These are phyloP conservation scores for Leccinum insolens DNA, from an alignment of 1,284 basidiomycete species.

Conservation along the genomic window DNA sequence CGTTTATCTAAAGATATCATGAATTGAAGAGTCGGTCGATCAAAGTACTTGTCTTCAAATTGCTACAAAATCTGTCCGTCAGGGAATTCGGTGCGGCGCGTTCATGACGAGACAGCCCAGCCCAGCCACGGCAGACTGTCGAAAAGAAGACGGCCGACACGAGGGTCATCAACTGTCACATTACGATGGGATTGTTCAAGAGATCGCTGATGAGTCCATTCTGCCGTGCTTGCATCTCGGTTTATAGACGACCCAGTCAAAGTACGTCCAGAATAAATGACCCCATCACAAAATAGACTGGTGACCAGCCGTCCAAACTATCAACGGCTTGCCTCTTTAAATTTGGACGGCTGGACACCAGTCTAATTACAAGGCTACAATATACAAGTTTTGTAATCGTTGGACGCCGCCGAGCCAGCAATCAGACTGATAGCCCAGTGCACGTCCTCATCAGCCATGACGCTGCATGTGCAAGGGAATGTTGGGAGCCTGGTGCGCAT, in stretches of 20 bases:
- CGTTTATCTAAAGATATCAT: not conserved
- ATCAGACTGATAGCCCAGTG: not conserved
- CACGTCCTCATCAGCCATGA: not conserved
- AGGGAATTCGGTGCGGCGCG: not conserved
- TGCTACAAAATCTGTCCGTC: not conserved
- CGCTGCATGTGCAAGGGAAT: not conserved
- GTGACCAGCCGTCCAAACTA: too few species aligned
- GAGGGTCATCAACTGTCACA: constrained; percentile 80
- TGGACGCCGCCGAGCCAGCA: not conserved
- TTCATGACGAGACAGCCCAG: constrained; percentile 51
- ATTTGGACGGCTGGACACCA: too few species aligned
- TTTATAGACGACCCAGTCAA: constrained; percentile 71
- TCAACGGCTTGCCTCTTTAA: too few species aligned
- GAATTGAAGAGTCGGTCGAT: not conserved
- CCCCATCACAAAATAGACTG: constrained; percentile 21
- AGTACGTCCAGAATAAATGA: constrained; percentile 76
- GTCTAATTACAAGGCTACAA: not conserved
- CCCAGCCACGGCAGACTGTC: constrained; percentile 65
- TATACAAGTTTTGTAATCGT: not conserved
- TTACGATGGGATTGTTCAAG: constrained; percentile 70
- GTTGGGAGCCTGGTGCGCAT: not conserved
- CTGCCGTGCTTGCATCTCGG: constrained; percentile 82
- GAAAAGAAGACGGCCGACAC: constrained; percentile 74
- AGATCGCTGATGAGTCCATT: constrained; percentile 81
- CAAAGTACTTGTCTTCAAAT: not conserved